phyloP scores from a whole-genome alignment of 441 rosid genomes.

The Adansonia gregorii region DNA sequence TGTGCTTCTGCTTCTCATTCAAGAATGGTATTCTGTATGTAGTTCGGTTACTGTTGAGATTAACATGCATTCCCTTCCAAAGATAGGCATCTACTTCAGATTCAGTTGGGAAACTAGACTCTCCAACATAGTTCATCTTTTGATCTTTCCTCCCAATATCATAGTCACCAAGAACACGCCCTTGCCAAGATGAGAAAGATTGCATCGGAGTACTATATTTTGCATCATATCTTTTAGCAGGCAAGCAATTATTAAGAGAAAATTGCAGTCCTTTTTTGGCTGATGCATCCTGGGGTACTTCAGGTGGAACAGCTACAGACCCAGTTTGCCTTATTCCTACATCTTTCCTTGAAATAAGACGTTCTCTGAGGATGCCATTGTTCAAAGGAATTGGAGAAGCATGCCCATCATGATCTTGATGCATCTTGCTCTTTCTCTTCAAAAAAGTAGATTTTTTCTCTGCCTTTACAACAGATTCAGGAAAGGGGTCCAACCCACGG shows the following conservation, averaged over 20 bases:
- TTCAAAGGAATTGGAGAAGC: conserved; percentile 40
- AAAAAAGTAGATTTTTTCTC: conserved; percentile 46
- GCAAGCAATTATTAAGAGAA: conserved; percentile 48
- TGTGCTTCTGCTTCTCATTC: conserved; percentile 43
- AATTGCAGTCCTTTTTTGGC: conserved; percentile 44
- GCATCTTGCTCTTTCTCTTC: conserved; percentile 59
- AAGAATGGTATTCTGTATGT: conserved; percentile 37
- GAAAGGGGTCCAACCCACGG: conserved; percentile 45
- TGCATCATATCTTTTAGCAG: conserved; percentile 44
- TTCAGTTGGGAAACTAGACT: conserved; percentile 45
- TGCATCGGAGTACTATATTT: conserved; percentile 35
- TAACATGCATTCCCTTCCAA: conserved; percentile 40
- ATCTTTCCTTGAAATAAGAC: conserved; percentile 39
- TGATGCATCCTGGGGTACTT: conserved; percentile 39
- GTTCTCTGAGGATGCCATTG: conserved; percentile 41
- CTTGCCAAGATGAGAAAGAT: conserved; percentile 41
- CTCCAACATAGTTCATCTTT: conserved; percentile 41
- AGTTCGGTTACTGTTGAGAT: conserved; percentile 41
- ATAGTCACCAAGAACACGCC: conserved; percentile 36
- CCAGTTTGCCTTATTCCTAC: conserved; percentile 33
- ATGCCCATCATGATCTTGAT: conserved; percentile 40
- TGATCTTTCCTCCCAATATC: conserved; percentile 41
- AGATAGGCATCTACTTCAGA: conserved; percentile 40
- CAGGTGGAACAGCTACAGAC: conserved; percentile 36
- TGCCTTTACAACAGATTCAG: conserved; percentile 40